Conservation (phyloP, 2,329 filamentous ascomycete species). For the Ophiostoma populinum region DNA sequence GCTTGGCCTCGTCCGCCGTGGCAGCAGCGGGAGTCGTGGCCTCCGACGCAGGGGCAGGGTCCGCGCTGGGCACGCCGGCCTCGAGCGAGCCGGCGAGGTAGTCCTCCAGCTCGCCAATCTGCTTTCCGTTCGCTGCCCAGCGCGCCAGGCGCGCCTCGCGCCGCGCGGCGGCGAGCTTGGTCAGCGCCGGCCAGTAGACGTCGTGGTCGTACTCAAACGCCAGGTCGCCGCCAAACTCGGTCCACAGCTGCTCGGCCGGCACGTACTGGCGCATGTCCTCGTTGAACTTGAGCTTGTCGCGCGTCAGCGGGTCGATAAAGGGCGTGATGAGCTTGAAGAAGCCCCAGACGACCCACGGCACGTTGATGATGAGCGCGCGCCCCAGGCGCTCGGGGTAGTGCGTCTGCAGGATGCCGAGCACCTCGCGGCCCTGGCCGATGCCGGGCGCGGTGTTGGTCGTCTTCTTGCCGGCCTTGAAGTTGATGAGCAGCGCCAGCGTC, state of each 20-base stretch:
- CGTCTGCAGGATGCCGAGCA: slow-evolving; percentile 80
- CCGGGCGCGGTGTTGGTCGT: slow-evolving; percentile 58
- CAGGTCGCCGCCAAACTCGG: slow-evolving; percentile 55
- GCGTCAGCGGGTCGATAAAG: slow-evolving; percentile 89
- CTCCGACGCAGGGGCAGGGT: slow-evolving; percentile 8
- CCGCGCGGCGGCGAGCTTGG: slow-evolving; percentile 49
- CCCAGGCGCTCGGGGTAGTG: slow-evolving; percentile 92
- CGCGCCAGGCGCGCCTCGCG: slow-evolving; percentile 44
- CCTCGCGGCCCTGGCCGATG: slow-evolving; percentile 60
- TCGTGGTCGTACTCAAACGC: slow-evolving; percentile 85
- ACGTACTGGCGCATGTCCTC: slow-evolving; percentile 75
- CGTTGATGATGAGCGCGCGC: slow-evolving; percentile 75
- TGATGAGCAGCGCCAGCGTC: slow-evolving; percentile 71
- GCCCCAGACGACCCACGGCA: slow-evolving; percentile 77
- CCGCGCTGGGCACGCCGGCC: slow-evolving; percentile 11
- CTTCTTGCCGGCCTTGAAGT: slow-evolving; percentile 68
- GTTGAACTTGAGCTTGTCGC: slow-evolving; percentile 95
- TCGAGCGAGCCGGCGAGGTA: slow-evolving; percentile 54
- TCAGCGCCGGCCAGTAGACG: slow-evolving; percentile 76
- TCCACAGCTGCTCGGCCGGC: slow-evolving; percentile 67
- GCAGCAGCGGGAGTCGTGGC: slow-evolving; percentile 5
- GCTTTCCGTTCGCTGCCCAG: slow-evolving; percentile 67
- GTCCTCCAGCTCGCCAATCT: slow-evolving; percentile 71
- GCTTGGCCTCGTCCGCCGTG: too few species aligned
- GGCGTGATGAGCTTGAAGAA: slow-evolving; percentile 95